phyloP scores from a whole-genome alignment of 73 alveolate species.

The Symbiodinium natans region DNA sequence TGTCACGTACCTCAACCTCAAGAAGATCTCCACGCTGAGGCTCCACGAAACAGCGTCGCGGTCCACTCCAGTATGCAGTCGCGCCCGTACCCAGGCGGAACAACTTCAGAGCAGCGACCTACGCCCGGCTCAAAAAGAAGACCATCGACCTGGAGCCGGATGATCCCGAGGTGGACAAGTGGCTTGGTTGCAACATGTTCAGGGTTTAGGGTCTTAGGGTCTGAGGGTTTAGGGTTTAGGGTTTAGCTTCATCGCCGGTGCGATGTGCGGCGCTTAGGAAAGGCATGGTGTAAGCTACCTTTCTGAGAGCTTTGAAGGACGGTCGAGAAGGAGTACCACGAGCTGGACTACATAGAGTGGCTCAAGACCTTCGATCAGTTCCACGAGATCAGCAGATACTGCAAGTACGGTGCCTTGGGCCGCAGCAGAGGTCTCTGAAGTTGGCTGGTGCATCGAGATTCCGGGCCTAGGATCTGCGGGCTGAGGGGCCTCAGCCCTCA shows the following conservation, averaged over 20 bases:
- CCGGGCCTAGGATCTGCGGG: no score
- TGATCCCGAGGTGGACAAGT: conserved; percentile 83
- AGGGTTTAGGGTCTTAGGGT: no score
- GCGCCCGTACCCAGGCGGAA: neutral
- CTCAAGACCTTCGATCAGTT: conserved; percentile 91
- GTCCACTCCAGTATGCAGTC: no score
- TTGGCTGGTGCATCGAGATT: no score
- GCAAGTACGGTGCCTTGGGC: conserved; percentile 68
- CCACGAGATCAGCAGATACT: conserved; percentile 90
- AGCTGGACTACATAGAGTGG: conserved; percentile 91
- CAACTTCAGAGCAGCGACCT: conserved; percentile 69
- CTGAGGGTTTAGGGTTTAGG: no score
- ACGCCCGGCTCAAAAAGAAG: conserved; percentile 77
- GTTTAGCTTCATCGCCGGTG: no score
- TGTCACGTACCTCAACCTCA: conserved; percentile 66
- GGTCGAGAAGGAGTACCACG: conserved; percentile 81
- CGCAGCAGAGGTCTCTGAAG: no score
- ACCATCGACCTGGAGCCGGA: conserved; percentile 65
- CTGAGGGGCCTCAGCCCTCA: no score
- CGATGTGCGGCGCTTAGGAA: no score
- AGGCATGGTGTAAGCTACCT: no score
- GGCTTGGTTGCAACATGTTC: neutral
- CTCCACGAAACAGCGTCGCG: no score
- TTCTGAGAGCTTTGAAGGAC: conserved; percentile 28
- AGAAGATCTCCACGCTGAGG: conserved; percentile 82